phyloP scores from a whole-genome alignment of 2,329 filamentous ascomycete genomes.

The Colletotrichum tofieldiae region DNA sequence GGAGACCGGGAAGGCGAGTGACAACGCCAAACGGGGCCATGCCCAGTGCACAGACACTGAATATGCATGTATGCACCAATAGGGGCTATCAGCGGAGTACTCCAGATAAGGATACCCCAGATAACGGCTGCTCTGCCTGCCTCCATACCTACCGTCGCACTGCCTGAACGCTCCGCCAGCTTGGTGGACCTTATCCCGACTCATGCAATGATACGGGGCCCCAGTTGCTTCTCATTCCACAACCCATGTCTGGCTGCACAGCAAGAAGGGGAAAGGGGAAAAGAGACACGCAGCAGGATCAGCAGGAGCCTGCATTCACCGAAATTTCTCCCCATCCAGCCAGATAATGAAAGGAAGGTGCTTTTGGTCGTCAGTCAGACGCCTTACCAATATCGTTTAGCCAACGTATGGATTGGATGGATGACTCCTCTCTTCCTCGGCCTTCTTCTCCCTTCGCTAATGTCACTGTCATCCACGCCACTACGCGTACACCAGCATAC shows the following conservation, averaged over 20 bases:
- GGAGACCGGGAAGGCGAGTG: conserved; percentile 1
- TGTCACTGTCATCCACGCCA: conserved; percentile 12
- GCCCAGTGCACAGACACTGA: background rate
- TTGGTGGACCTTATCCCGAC: conserved; percentile 16
- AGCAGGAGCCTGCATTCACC: background rate
- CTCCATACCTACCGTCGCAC: conserved; percentile 18
- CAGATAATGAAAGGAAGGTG: background rate
- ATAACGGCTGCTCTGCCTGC: conserved; percentile 1
- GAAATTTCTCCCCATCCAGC: background rate
- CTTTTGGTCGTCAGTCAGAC: background rate
- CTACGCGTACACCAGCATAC: conserved; percentile 20
- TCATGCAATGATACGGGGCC: conserved; percentile 40
- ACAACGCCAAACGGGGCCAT: conserved; percentile 26
- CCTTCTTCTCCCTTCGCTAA: conserved; percentile 35
- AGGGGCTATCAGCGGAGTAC: background rate
- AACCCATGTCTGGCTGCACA: conserved; percentile 5
- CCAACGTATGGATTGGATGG: background rate
- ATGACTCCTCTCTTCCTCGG: conserved; percentile 17
- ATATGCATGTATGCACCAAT: conserved; percentile 26
- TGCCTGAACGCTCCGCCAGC: conserved; percentile 18
- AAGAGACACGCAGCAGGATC: background rate
- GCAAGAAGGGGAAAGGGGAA: background rate
- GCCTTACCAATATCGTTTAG: conserved; percentile 1
- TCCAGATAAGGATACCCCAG: conserved; percentile 38
- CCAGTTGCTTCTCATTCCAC: conserved; percentile 20